Conservation (phyloP, 345 rosid species). For the Salix viminalis region DNA sequence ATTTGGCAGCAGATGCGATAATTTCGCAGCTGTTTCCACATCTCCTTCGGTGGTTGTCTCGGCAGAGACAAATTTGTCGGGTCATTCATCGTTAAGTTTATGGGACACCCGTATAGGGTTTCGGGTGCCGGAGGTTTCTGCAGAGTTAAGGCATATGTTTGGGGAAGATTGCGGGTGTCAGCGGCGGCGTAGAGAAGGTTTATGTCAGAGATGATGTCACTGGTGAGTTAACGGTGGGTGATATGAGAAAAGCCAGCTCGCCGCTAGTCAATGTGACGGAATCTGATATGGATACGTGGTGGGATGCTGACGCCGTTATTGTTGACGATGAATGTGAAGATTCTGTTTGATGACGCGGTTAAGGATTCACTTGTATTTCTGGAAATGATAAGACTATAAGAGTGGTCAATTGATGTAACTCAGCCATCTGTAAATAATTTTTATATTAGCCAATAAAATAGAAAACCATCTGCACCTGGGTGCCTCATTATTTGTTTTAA, state of each 20-base stretch:
- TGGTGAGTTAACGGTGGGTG: slow-evolving; percentile 42
- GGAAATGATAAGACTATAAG: neutral
- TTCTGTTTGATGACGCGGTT: neutral
- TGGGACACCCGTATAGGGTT: slow-evolving; percentile 61
- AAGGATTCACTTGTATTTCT: neutral
- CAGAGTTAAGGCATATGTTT: slow-evolving; percentile 53
- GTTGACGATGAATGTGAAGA: slow-evolving; percentile 13
- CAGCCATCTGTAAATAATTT: neutral
- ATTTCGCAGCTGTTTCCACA: slow-evolving; percentile 15
- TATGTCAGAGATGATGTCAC: slow-evolving; percentile 37
- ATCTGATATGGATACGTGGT: slow-evolving; percentile 41
- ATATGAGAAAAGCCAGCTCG: slow-evolving; percentile 47
- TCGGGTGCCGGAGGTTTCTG: slow-evolving; percentile 47
- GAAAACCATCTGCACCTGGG: neutral
- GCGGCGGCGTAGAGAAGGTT: slow-evolving; percentile 28
- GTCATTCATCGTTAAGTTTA: slow-evolving; percentile 33
- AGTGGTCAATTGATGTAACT: neutral
- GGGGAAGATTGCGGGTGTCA: slow-evolving; percentile 35
- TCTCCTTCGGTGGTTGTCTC: slow-evolving; percentile 43
- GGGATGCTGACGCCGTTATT: slow-evolving; percentile 57
- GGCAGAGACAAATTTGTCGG: slow-evolving; percentile 26
- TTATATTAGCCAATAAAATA: neutral
- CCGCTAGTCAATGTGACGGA: slow-evolving; percentile 44
- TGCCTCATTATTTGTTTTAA: neutral
- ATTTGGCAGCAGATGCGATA: slow-evolving; percentile 11